These are phyloP conservation scores for Amauroascus verrucosus DNA, from an alignment of 2,329 filamentous ascomycete species.

Conservation along the genomic window DNA sequence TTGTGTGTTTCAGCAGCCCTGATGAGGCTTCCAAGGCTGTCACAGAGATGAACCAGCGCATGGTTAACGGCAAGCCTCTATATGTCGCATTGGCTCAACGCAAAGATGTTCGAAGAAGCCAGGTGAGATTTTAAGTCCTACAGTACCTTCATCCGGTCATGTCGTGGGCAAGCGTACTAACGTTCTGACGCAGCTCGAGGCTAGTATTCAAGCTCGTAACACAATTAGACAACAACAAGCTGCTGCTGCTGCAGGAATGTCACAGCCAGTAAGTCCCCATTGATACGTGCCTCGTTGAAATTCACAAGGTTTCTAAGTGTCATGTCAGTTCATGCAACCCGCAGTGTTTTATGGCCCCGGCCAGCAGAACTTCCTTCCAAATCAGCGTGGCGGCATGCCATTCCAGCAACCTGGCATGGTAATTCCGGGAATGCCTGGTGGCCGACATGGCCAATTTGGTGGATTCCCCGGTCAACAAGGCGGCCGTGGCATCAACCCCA, in stretches of 20 bases:
- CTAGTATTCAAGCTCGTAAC: slow-evolving; percentile 97
- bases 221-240: slow-evolving; percentile 97
- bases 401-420: slow-evolving; percentile 47
- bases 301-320: slow-evolving; percentile 1
- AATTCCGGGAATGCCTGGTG: slow-evolving; percentile 62
- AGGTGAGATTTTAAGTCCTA: slow-evolving; percentile 35
- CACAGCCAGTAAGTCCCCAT: slow-evolving; percentile 42
- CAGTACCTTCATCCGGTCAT: neutral
- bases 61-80: slow-evolving; percentile 91
- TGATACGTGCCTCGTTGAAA: slow-evolving; percentile 6
- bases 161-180: slow-evolving; percentile 2
- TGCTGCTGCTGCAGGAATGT: slow-evolving; percentile 79
- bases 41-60: slow-evolving; percentile 99
- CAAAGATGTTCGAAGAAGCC: slow-evolving; percentile 98
- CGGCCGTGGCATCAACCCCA: slow-evolving; percentile 70
- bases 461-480: slow-evolving; percentile 74
- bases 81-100: slow-evolving; percentile 97
- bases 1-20: slow-evolving; percentile 99
- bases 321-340: slow-evolving; percentile 62
- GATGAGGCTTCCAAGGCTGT: slow-evolving; percentile 99
- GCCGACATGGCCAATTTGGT: slow-evolving; percentile 75
- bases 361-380: slow-evolving; percentile 46
- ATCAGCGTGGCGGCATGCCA: slow-evolving; percentile 50
- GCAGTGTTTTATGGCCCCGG: slow-evolving; percentile 87
- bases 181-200: slow-evolving; percentile 56